phyloP scores from a whole-genome alignment of 805 yeast species.

The Allodekkera sacchari region DNA sequence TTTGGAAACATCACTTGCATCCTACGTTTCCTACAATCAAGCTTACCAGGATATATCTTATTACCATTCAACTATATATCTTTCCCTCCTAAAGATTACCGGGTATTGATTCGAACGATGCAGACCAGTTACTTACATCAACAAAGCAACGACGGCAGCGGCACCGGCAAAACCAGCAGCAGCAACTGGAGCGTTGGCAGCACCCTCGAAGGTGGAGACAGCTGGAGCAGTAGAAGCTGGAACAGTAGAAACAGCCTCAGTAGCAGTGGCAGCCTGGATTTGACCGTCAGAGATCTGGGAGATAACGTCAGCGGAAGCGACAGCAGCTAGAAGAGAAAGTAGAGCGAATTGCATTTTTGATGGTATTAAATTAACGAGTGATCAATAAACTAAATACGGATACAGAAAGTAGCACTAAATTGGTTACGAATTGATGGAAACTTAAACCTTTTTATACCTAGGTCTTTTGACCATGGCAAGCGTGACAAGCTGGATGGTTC shows the following conservation, averaged over 20 bases:
- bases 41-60: too few relatives aligned
- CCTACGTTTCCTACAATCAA: too few relatives aligned
- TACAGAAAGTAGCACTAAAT: too few relatives aligned
- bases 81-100: too few relatives aligned
- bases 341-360: conserved; percentile 21
- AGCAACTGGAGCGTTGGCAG: conserved; percentile 10
- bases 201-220: conserved; percentile 12
- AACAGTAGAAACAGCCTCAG: conserved; percentile 8
- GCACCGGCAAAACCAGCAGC: conserved; percentile 22
- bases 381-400: too few relatives aligned
- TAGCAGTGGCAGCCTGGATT: conserved; percentile 33
- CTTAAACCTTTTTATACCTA: too few relatives aligned
- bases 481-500: background rate
- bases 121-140: conserved; percentile 18
- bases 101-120: too few relatives aligned
- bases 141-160: conserved; percentile 22
- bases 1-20: too few relatives aligned
- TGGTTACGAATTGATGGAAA: too few relatives aligned
- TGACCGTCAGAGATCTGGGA: conserved; percentile 59
- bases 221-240: conserved; percentile 7
- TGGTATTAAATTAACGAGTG: conserved; percentile 5
- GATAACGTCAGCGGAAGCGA: conserved; percentile 29
- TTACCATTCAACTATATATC: too few relatives aligned
- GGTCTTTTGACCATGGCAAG: too few relatives aligned
- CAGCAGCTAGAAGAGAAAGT: conserved; percentile 23